Conservation (phyloP, 2,329 filamentous ascomycete species). For the Penicillium sp. region DNA sequence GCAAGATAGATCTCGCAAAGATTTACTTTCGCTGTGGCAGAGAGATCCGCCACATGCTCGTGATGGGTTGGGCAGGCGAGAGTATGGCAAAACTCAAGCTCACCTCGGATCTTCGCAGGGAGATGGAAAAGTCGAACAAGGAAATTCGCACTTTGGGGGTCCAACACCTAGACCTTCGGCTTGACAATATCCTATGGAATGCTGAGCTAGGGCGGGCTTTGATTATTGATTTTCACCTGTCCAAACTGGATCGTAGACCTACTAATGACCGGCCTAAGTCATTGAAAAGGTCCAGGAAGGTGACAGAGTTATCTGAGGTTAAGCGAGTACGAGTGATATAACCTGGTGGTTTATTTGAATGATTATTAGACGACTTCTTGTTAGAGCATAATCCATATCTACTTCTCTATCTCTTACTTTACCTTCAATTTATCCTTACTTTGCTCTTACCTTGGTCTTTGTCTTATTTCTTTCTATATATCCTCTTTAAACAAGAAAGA, state of each 20-base stretch:
- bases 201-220: constrained; percentile 3
- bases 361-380: no score
- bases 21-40: constrained; percentile 27
- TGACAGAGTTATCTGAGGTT: no score
- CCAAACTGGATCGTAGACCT: neutral
- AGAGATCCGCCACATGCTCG: constrained; percentile 28
- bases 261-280: neutral
- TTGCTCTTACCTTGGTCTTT: no score
- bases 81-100: neutral
- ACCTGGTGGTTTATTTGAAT: no score
- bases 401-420: no score
- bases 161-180: constrained; percentile 1
- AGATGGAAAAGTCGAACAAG: neutral
- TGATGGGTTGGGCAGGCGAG: constrained; percentile 26
- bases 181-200: constrained; percentile 5
- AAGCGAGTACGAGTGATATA: no score
- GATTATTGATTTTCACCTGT: constrained; percentile 4
- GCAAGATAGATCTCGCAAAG: constrained; percentile 10
- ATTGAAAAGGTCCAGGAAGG: neutral
- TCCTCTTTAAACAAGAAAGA: no score
- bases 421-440: no score
- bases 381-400: no score
- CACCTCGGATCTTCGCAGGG: neutral
- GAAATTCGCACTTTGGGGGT: neutral
- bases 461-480: no score